Evolutionary conservation across 441 rosid species (phyloP), one percentile per base, ranked within the genome.

Genomic region (Erodium moschatum): DNA sequence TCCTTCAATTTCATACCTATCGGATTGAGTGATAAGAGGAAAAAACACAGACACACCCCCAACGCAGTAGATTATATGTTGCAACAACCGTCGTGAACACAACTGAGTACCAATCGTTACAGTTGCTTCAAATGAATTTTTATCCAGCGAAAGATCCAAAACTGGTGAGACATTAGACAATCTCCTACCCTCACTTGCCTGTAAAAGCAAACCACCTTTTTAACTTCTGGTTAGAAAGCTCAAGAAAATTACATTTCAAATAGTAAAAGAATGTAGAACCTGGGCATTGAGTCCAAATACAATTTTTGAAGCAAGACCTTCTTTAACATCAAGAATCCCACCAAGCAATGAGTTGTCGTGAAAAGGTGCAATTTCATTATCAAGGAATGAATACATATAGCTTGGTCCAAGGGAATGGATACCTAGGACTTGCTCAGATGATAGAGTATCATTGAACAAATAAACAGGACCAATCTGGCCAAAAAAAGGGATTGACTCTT

Each of bases 401-500:
- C 98, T 92, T 73, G 98, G 97, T 75, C 99, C 99, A 6, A 95
- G 85, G 16, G 87, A 85, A 82, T 85, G 78, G 66, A 95, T 79
- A 54, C 89, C 91, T 82, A 84, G 87, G 78, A 95, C 90, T 79
- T 89, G 91, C 87, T 92, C 99, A 1, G 88, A 73, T 75, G 99
- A 86, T 79, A 95, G 81, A 66, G 89, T 83, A 87, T 95, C 99
- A 76, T 78, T 83, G 81, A 90, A 92, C 81, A 92, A 70, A 85
- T 92, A 95, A 72, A 92, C 78, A 44, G 99, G 99, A 70, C 99
- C 99, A 71, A 95, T 87, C 86, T 95, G 99, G 70, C 99, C 98
- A 79, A 85, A 80, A 81, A 95, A 89, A 61, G 97, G 86, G 69
- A 74, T 72, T 11, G 80, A 81, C 80, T 86, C 93, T 75, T 74